phyloP scores from a whole-genome alignment of 768 basidiomycete species.

The Phanerochaete carnosa region DNA sequence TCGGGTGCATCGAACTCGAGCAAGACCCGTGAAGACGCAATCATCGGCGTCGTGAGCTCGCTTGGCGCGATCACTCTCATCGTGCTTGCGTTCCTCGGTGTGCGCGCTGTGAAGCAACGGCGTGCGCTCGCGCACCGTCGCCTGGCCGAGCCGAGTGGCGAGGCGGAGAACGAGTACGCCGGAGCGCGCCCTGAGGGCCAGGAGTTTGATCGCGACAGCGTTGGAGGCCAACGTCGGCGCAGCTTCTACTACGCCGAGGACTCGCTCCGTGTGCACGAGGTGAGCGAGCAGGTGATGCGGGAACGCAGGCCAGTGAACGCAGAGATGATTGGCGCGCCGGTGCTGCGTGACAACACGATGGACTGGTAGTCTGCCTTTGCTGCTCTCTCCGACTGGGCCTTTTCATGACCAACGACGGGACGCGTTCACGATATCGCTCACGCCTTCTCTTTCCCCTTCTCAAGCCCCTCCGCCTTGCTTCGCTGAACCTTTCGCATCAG shows the following conservation, averaged over 20 bases:
- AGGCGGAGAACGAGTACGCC: constrained; percentile 22
- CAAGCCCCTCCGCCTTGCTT: background rate
- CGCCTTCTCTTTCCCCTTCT: background rate
- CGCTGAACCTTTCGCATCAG: background rate
- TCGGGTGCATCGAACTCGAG: constrained; percentile 24
- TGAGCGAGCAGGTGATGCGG: constrained; percentile 37
- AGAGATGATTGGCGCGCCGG: constrained; percentile 69
- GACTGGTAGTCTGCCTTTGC: constrained; percentile 64
- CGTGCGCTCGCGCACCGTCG: constrained; percentile 70
- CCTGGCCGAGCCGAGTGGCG: constrained; percentile 50
- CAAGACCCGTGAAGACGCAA: constrained; percentile 71
- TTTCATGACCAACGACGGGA: background rate
- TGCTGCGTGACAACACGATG: constrained; percentile 79
- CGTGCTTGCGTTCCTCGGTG: constrained; percentile 69
- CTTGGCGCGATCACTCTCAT: constrained; percentile 76
- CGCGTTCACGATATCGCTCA: background rate
- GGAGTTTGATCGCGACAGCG: constrained; percentile 73
- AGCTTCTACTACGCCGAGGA: constrained; percentile 91
- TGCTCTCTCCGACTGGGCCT: background rate
- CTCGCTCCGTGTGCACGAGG: constrained; percentile 58
- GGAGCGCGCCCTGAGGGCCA: constrained; percentile 61
- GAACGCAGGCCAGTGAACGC: constrained; percentile 59
- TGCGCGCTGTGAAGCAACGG: constrained; percentile 63
- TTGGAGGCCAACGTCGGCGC: constrained; percentile 68
- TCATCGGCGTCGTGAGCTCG: constrained; percentile 86